These are phyloP conservation scores for Colletotrichum viniferum DNA, from an alignment of 2,329 filamentous ascomycete genomes.

Conservation along the genomic window DNA sequence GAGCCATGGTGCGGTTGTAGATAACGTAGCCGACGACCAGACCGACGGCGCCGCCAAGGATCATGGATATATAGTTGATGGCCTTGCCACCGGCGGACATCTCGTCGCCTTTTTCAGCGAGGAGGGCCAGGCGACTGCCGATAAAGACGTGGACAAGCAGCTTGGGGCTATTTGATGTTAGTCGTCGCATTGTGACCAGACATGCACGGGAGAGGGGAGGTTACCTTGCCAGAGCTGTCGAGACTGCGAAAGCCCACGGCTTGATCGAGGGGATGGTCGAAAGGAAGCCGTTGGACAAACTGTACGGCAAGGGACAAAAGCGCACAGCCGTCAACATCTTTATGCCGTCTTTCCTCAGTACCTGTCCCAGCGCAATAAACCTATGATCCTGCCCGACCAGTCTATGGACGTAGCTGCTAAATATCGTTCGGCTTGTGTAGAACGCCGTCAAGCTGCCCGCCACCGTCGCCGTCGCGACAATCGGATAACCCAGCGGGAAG, in stretches of 20 bases:
- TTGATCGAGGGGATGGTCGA: constrained; percentile 91
- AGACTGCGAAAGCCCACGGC: constrained; percentile 75
- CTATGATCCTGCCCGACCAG: constrained; percentile 83
- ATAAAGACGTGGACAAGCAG: constrained; percentile 93
- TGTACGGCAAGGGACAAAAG: constrained; percentile 91
- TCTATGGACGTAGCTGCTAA: constrained; percentile 78
- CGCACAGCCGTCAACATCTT: constrained; percentile 90
- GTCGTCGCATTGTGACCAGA: neutral
- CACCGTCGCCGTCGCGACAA: constrained; percentile 80
- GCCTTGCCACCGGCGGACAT: constrained; percentile 82
- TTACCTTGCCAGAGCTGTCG: constrained; percentile 76
- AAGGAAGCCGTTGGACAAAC: constrained; percentile 90
- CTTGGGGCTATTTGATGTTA: constrained; percentile 65
- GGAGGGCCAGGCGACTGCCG: constrained; percentile 78
- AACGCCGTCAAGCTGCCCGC: constrained; percentile 81
- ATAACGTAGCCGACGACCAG: constrained; percentile 82
- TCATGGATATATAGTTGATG: constrained; percentile 84
- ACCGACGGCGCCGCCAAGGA: constrained; percentile 73
- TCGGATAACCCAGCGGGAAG: constrained; percentile 74
- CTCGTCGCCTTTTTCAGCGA: constrained; percentile 82
- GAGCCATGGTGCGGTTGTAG: constrained; percentile 73
- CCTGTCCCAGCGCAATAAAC: constrained; percentile 87
- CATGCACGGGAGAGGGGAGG: constrained; percentile 2
- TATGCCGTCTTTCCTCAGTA: constrained; percentile 87
- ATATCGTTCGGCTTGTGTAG: constrained; percentile 76